phyloP scores from a whole-genome alignment of 106 monocot genomes.

The Iris macrosiphon region DNA sequence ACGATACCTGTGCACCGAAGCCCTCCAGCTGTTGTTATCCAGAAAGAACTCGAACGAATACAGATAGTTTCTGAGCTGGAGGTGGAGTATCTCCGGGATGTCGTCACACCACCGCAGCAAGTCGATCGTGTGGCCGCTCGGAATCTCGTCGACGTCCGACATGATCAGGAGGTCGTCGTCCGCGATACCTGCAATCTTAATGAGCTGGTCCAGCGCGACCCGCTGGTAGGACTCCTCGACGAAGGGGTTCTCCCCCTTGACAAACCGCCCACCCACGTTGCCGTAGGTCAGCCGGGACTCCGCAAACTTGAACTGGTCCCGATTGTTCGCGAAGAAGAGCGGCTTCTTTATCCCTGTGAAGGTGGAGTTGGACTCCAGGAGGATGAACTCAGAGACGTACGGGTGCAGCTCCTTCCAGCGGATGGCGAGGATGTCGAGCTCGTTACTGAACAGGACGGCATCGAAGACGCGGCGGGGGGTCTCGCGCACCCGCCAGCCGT shows the following conservation, averaged over 20 bases:
- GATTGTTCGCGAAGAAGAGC: slow-evolving; percentile 34
- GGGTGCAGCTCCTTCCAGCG: slow-evolving; percentile 69
- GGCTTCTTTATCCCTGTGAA: slow-evolving; percentile 54
- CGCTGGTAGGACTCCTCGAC: slow-evolving; percentile 76
- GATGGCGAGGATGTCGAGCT: slow-evolving; percentile 58
- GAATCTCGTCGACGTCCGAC: slow-evolving; percentile 84
- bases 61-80: slow-evolving; percentile 64
- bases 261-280: slow-evolving; percentile 41
- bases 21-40: slow-evolving; percentile 79
- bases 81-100: slow-evolving; percentile 49
- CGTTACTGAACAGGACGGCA: slow-evolving; percentile 73
- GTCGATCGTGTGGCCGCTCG: slow-evolving; percentile 64
- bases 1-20: slow-evolving; percentile 63
- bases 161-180: slow-evolving; percentile 80
- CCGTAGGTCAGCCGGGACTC: slow-evolving; percentile 53
- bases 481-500: slow-evolving; percentile 46
- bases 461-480: slow-evolving; percentile 65
- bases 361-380: slow-evolving; percentile 76
- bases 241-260: slow-evolving; percentile 73
- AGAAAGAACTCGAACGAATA: slow-evolving; percentile 81
- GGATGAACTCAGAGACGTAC: slow-evolving; percentile 58
- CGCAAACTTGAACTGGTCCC: slow-evolving; percentile 37
- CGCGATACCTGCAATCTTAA: slow-evolving; percentile 48
- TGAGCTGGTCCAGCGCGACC: slow-evolving; percentile 59
- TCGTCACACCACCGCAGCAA: slow-evolving; percentile 78